phyloP scores from a whole-genome alignment of 306 rosid genomes.

The Fragaria ananassa region DNA sequence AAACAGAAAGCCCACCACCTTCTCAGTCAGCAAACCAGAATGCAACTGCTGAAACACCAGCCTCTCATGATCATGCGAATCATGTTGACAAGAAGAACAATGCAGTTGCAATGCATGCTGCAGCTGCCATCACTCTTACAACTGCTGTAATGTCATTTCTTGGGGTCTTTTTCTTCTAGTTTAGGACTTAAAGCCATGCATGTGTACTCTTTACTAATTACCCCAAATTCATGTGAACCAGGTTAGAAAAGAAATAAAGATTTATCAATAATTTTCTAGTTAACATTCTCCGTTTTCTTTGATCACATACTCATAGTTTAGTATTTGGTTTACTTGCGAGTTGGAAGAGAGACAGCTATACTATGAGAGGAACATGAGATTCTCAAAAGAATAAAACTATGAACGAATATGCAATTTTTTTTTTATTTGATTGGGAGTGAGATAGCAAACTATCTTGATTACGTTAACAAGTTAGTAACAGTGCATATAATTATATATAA shows the following conservation, averaged over 20 bases:
- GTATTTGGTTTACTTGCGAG: background rate
- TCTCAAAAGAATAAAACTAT: too few relatives aligned
- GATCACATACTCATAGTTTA: background rate
- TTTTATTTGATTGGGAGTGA: too few relatives aligned
- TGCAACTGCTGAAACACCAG: conserved; percentile 9
- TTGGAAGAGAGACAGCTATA: too few relatives aligned
- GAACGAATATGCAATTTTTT: too few relatives aligned
- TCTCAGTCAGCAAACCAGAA: conserved; percentile 16
- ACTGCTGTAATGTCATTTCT: background rate
- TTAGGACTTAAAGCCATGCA: background rate
- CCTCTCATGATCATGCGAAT: background rate
- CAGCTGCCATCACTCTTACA: conserved; percentile 12
- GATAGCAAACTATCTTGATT: too few relatives aligned
- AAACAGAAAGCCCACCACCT: conserved; percentile 33
- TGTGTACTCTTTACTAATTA: background rate
- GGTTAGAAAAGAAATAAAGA: background rate
- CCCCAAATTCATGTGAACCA: background rate
- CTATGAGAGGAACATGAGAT: too few relatives aligned
- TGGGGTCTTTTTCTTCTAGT: conserved; percentile 11
- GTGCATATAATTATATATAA: too few relatives aligned
- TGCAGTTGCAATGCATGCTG: conserved; percentile 24
- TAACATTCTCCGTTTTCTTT: background rate
- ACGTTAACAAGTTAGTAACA: too few relatives aligned
- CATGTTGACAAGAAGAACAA: background rate
- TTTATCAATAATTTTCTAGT: background rate